Evolutionary conservation across 768 basidiomycete species (phyloP), one percentile per base, ranked within the genome.

Genomic region (Xerocomellus intermedius): DNA sequence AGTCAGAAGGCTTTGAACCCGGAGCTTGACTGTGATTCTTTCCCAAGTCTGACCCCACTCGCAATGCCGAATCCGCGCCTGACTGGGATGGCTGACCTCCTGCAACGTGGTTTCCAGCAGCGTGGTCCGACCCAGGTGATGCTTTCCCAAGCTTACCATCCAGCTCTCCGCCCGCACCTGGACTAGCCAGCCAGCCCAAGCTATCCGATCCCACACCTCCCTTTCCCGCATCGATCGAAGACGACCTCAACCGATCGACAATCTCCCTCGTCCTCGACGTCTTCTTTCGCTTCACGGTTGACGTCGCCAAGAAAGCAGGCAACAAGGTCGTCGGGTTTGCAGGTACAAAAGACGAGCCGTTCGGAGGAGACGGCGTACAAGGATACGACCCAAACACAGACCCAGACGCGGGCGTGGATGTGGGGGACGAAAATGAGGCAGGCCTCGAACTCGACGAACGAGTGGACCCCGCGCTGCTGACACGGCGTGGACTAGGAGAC

Each of bases 181-280:
- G 48, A 44, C 61, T n/a, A 45, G 54, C 58, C 50, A 50, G 17
- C 65, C 65, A 64, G 4, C 55, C 57, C 44, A 62, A 37, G 33
- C 22, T 5, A 22, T 67, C 58, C 41, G 33, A 19, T 5, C 32
- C 56, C 8, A 28, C 39, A 39, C 39, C 35, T 19, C 53, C 56
- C 49, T 57, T 66, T 7, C 66, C 66, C 13, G 30, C 52, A 52
- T 66, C 65, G 9, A 68, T 48, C 36, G 65, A 66, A 42, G 57
- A 62, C 39, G 63, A 68, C 50, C 65, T 59, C 54, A 68, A n/a
- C 37, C 56, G 59, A 48, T 68, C 67, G 1, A 68, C 63, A 36
- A 68, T 69, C 55, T 69, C 67, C n/a, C 68, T 62, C 55, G 67
- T 68, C 39, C 63, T 56, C 26, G 68, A 68, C 10, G 54, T 16